Percentiles rank a stretch among this genome's conserved stretches.
phyloP scores from a whole-genome alignment of 2,329 filamentous ascomycete genomes.

The Epichloe hybrida region DNA sequence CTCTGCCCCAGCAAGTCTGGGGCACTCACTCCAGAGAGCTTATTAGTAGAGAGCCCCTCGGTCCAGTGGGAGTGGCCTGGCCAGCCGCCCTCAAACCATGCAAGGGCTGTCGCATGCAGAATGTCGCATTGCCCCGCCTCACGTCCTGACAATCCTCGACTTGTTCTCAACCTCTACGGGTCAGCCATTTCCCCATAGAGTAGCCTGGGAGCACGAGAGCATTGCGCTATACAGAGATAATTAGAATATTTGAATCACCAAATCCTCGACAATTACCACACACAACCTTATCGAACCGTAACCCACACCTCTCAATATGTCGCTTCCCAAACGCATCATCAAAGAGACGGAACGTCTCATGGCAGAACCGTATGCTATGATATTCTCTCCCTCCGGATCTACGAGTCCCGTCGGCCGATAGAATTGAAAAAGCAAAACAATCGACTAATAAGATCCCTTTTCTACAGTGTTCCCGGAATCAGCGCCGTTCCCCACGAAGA shows the following conservation, averaged over 20 bases:
- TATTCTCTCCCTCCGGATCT: conserved; percentile 4
- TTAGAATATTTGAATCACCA: not conserved
- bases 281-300: not conserved
- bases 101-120: conserved; percentile 7
- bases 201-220: not conserved
- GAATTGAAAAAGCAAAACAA: not conserved
- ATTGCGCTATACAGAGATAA: not conserved
- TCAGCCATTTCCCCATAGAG: not conserved
- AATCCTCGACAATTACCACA: not conserved
- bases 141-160: not conserved
- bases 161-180: not conserved
- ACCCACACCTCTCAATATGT: conserved; percentile 32
- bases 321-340: conserved; percentile 89
- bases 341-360: conserved; percentile 98
- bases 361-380: conserved; percentile 69
- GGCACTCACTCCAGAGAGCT: no score
- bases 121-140: conserved; percentile 7
- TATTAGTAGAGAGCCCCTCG: no score
- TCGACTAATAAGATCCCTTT: not conserved
- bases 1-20: no score
- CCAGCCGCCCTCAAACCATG: not conserved
- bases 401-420: not conserved
- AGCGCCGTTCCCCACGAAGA: conserved; percentile 92
- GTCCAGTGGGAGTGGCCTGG: not conserved
- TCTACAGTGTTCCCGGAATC: conserved; percentile 76